phyloP scores from a whole-genome alignment of 345 rosid genomes.

The Viola odorata region DNA sequence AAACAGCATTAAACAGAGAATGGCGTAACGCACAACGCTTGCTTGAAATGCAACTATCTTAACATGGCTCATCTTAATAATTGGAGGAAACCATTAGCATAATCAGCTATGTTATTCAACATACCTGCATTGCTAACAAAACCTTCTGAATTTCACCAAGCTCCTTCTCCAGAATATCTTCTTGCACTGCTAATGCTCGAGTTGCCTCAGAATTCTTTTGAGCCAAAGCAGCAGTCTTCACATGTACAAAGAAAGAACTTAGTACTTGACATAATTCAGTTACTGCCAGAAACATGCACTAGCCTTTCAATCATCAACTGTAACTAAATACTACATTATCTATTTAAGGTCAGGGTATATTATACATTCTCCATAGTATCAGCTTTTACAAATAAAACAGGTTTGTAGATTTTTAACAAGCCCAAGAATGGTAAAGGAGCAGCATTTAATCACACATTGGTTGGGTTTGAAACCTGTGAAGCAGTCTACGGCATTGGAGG shows the following conservation, averaged over 20 bases:
- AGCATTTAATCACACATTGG: too few relatives aligned
- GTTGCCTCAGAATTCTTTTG: conserved; percentile 92
- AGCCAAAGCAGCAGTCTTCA: conserved; percentile 90
- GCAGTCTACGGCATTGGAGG: too few relatives aligned
- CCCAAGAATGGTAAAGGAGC: too few relatives aligned
- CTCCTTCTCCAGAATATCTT: conserved; percentile 83
- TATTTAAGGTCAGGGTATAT: neutral
- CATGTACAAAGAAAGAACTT: conserved; percentile 8
- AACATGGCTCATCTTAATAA: neutral
- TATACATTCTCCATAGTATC: too few relatives aligned
- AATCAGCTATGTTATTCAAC: conserved; percentile 2
- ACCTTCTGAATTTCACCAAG: conserved; percentile 89
- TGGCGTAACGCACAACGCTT: too few relatives aligned
- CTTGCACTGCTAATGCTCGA: conserved; percentile 71
- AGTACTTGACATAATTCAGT: neutral
- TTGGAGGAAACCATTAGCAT: conserved; percentile 5
- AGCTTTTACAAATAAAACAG: too few relatives aligned
- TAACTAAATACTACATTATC: neutral
- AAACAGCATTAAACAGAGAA: too few relatives aligned
- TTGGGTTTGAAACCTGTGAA: too few relatives aligned
- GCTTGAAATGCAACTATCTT: neutral
- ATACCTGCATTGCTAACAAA: conserved; percentile 93
- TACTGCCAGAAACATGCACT: neutral
- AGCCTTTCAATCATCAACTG: neutral
- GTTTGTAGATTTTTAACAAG: too few relatives aligned